A percentile compares a stretch with the other conserved stretches of the same genome.
These are phyloP conservation scores for Ambrosiella xylebori DNA, from an alignment of 2,329 filamentous ascomycete species.

Conservation along the genomic window DNA sequence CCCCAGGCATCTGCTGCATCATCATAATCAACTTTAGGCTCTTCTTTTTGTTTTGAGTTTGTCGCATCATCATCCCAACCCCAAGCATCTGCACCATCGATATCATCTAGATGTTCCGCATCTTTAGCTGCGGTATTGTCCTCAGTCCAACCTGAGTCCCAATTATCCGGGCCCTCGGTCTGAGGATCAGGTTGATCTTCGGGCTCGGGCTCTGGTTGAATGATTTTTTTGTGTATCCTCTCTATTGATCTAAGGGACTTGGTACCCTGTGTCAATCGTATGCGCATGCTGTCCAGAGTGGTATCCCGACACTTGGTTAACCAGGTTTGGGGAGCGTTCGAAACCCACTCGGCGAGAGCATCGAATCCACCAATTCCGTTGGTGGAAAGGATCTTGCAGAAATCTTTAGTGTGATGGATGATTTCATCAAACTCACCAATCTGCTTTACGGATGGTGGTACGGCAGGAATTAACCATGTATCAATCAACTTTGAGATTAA, in stretches of 20 bases:
- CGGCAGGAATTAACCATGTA: conserved; percentile 56
- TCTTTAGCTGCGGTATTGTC: conserved; percentile 23
- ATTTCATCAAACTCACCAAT: conserved; percentile 55
- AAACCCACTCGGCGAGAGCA: conserved; percentile 62
- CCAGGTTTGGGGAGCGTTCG: conserved; percentile 68
- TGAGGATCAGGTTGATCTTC: conserved; percentile 28
- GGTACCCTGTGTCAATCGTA: conserved; percentile 46
- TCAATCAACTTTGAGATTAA: conserved; percentile 52
- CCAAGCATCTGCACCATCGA: conserved; percentile 51
- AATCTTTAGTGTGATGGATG: conserved; percentile 44
- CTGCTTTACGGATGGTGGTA: conserved; percentile 57
- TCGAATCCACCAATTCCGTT: conserved; percentile 45
- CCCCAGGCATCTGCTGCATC: conserved; percentile 58
- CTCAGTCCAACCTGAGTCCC: conserved; percentile 68
- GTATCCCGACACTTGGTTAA: conserved; percentile 66
- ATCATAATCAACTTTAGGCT: conserved; percentile 20
- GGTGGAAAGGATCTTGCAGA: conserved; percentile 45
- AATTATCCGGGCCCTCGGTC: conserved; percentile 33
- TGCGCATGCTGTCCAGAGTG: conserved; percentile 58
- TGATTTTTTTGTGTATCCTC: conserved; percentile 65
- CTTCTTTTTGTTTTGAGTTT: neutral
- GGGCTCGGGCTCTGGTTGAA: conserved; percentile 41
- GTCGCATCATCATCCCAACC: conserved; percentile 50
- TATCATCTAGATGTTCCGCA: conserved; percentile 18
- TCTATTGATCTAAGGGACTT: conserved; percentile 56